These are phyloP conservation scores for Colletotrichum phormii DNA, from an alignment of 2,329 filamentous ascomycete genomes.

Conservation along the genomic window DNA sequence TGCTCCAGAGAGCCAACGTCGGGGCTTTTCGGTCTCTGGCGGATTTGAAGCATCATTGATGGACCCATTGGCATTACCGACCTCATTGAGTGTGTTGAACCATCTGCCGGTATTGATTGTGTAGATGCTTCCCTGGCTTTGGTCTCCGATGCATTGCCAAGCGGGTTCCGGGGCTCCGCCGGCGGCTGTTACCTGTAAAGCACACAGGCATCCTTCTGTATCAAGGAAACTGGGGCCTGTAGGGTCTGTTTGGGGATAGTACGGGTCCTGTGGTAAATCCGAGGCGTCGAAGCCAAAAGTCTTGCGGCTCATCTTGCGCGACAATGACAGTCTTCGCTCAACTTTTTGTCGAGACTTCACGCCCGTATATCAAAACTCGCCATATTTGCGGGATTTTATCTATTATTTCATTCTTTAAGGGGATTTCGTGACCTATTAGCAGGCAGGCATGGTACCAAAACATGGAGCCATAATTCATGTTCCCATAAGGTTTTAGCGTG, in stretches of 20 bases:
- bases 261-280: slow-evolving; percentile 51
- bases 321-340: neutral
- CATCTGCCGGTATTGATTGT: slow-evolving; percentile 52
- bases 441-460: neutral
- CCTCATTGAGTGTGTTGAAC: slow-evolving; percentile 49
- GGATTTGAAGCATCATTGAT: slow-evolving; percentile 52
- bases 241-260: slow-evolving; percentile 45
- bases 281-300: neutral
- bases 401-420: neutral
- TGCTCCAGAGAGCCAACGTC: slow-evolving; percentile 45
- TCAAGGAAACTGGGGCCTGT: slow-evolving; percentile 54
- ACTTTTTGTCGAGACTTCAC: neutral
- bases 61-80: slow-evolving; percentile 39
- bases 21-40: slow-evolving; percentile 45
- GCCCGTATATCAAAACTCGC: neutral
- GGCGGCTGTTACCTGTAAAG: slow-evolving; percentile 43
- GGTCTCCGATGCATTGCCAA: slow-evolving; percentile 60
- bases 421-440: neutral
- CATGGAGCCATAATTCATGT: neutral
- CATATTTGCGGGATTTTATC: neutral
- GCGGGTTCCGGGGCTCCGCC: slow-evolving; percentile 37
- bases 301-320: slow-evolving; percentile 11
- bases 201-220: slow-evolving; percentile 52
- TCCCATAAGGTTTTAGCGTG: slow-evolving; percentile 3
- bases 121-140: slow-evolving; percentile 51